Base-by-base conservation (phyloP, 352 stramenopile genomes). In the Elongisporangium anandrum region DNA sequence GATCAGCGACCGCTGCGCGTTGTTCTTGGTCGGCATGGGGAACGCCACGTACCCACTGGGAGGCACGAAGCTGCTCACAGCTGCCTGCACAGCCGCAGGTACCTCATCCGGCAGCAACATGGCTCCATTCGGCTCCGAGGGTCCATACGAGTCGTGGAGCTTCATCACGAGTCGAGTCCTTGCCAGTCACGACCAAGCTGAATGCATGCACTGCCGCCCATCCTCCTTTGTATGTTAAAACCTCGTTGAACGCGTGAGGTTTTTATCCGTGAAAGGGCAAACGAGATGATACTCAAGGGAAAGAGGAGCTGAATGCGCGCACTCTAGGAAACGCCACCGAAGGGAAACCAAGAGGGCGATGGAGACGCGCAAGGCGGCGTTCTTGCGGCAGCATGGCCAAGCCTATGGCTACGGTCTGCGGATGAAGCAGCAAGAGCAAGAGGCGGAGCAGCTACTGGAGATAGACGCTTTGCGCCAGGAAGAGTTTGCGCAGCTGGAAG, bases 401-500 rank as follows among this genome's bases (percentile, higher is more conserved):
- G 54, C 57, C 50, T 80, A 80, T 39, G 72, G 72, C 54, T 75
- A 77, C 57, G 65, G 65, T 10, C 7, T 15, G 29, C 29, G 29
- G 9, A 41, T 8, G 4, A 7, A 13, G n/a, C n/a, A n/a, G n/a
- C n/a, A n/a, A 20, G 24, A 16, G 48, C 58, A 60, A 8, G 20
- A 50, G 17, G 21, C 39, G 17, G 50, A 16, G 57, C n/a, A n/a
- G n/a, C n/a, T n/a, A n/a, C 57, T 75, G 49, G 63, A 50, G 56
- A 57, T 83, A 21, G 71, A 85, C 52, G 66, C 69, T 23, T 77
- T 85, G 71, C 76, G 71, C 47, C 24, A 50, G 39, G 66, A 57
- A 2, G 71, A 85, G 59, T 85, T 83, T 53, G 60, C 73, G 16
- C 75, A 83, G 51, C 64, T 85, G 68, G 15, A 67, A 53, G 64